phyloP scores from a whole-genome alignment of 345 rosid species.

The Citrus cavaleriei region DNA sequence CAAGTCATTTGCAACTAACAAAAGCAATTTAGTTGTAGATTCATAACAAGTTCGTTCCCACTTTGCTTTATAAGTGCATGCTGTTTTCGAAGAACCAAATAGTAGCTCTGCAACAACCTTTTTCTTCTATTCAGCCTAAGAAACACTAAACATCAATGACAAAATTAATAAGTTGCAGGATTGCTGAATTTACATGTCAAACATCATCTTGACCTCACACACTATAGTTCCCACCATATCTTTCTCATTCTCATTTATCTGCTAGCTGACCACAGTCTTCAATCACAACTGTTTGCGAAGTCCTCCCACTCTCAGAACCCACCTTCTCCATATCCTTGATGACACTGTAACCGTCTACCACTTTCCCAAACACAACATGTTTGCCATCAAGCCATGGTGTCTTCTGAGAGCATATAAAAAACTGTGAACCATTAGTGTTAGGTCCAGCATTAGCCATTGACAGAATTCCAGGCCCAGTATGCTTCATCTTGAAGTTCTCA shows the following conservation, averaged over 20 bases:
- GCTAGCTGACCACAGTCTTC: conserved; percentile 69
- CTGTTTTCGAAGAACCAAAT: neutral
- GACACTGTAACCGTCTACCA: conserved; percentile 66
- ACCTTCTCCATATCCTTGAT: conserved; percentile 72
- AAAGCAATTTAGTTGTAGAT: neutral
- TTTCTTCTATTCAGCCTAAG: neutral
- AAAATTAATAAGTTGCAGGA: too few relatives aligned
- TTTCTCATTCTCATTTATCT: conserved; percentile 29
- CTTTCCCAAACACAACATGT: conserved; percentile 87
- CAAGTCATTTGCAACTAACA: neutral
- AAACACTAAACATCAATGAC: neutral
- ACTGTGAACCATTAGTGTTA: conserved; percentile 79
- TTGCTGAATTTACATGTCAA: neutral
- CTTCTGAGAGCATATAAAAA: conserved; percentile 77
- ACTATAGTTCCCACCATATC: neutral
- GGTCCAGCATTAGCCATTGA: conserved; percentile 87
- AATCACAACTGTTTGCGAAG: conserved; percentile 49
- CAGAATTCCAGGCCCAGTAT: conserved; percentile 61
- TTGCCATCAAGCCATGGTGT: conserved; percentile 85
- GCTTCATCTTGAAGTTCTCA: conserved; percentile 80
- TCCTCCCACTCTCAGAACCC: conserved; percentile 49
- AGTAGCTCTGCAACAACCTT: neutral
- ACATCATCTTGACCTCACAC: neutral
- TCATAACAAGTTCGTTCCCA: neutral
- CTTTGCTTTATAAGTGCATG: neutral